These are phyloP conservation scores for Pythium periplocum DNA, from an alignment of 352 stramenopile genomes.

Conservation along the genomic window DNA sequence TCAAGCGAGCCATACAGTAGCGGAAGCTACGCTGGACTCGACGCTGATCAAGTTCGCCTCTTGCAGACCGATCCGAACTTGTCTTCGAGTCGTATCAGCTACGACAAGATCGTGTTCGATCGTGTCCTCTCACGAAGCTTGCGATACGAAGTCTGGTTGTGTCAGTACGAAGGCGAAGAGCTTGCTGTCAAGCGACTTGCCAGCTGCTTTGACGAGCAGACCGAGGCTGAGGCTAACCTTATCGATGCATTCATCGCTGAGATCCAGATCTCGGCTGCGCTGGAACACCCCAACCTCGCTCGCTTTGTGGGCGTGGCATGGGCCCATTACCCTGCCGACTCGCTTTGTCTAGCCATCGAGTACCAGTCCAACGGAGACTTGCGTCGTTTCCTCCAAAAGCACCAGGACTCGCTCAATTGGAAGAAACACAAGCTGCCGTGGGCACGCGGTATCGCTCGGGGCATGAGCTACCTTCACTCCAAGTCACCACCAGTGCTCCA, in stretches of 20 bases:
- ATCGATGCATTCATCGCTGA: constrained; percentile 30
- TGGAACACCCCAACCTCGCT: constrained; percentile 47
- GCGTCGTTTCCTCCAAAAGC: constrained; percentile 11
- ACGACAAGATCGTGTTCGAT: constrained; percentile 27
- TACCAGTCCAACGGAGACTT: constrained; percentile 21
- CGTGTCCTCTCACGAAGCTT: constrained; percentile 15
- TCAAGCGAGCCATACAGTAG: constrained; percentile 15
- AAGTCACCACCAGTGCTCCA: constrained; percentile 18
- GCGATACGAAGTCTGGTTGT: constrained; percentile 42
- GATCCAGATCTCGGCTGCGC: constrained; percentile 28
- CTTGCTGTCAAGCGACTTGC: constrained; percentile 38
- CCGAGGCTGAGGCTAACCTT: constrained; percentile 9
- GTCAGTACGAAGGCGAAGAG: constrained; percentile 30
- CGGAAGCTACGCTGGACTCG: constrained; percentile 10
- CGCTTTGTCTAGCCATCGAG: constrained; percentile 25
- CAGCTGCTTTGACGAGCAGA: constrained; percentile 6
- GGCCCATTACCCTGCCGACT: constrained; percentile 16
- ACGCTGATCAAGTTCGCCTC: constrained; percentile 21
- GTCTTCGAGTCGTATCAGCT: constrained; percentile 18
- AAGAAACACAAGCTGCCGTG: constrained; percentile 18
- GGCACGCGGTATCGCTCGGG: constrained; percentile 14
- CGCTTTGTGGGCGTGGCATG: constrained; percentile 54
- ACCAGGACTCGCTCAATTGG: constrained; percentile 16
- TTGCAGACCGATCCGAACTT: constrained; percentile 22
- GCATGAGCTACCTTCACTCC: constrained; percentile 16